Percentiles rank a stretch among this genome's conserved stretches.
Evolutionary conservation across 2,329 filamentous ascomycete genomes (phyloP).

Genomic region (Monosporascus sp.): DNA sequence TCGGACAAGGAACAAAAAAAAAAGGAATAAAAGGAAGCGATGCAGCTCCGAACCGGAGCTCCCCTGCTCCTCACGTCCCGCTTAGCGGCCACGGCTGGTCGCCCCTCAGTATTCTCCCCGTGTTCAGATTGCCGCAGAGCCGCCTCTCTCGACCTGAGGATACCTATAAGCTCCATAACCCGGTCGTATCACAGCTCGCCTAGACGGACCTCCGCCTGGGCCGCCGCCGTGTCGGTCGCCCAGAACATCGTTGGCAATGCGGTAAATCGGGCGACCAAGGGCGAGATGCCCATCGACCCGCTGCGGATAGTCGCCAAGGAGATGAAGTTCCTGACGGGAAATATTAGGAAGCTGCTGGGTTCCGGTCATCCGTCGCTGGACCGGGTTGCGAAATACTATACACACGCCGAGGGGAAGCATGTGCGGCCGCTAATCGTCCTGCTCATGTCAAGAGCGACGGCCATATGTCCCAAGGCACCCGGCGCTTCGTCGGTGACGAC

Average conservation of each 20-base stretch:
- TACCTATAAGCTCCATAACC: conserved; percentile 14
- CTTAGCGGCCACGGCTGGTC: conserved; percentile 18
- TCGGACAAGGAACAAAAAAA: too few species aligned
- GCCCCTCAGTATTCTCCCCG: conserved; percentile 29
- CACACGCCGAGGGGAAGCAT: conserved; percentile 93
- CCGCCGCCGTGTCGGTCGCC: conserved; percentile 65
- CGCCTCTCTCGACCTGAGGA: conserved; percentile 25
- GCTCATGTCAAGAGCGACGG: conserved; percentile 91
- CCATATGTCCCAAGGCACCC: conserved; percentile 61
- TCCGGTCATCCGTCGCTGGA: conserved; percentile 93
- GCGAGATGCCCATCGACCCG: conserved; percentile 74
- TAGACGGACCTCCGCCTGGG: conserved; percentile 60
- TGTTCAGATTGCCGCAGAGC: conserved; percentile 34
- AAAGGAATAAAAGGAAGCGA: conserved; percentile 23
- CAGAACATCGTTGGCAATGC: conserved; percentile 67
- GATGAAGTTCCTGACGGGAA: conserved; percentile 91
- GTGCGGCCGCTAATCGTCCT: conserved; percentile 90
- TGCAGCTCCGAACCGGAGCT: conserved; percentile 52
- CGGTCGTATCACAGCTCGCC: conserved; percentile 40
- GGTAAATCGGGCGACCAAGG: conserved; percentile 55
- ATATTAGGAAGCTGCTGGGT: conserved; percentile 87
- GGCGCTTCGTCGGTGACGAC: conserved; percentile 35
- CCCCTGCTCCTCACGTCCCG: conserved; percentile 41
- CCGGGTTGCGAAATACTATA: conserved; percentile 96
- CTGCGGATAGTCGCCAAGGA: conserved; percentile 89